These are phyloP conservation scores for Solanum sejunctum DNA, from an alignment of 257 asterid species.

Conservation along the genomic window DNA sequence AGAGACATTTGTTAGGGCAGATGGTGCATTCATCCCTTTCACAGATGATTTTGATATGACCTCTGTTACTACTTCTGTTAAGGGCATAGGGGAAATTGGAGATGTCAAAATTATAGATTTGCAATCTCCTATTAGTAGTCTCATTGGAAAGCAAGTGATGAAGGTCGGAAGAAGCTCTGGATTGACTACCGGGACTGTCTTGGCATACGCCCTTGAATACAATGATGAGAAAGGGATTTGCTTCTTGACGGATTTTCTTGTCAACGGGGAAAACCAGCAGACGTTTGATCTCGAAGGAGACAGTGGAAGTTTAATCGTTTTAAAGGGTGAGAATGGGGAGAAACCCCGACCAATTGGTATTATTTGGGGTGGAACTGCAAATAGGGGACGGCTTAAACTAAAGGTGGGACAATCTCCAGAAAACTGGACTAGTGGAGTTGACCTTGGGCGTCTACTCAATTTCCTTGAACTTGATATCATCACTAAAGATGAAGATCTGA, in stretches of 20 bases:
- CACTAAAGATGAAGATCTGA: slow-evolving; percentile 52
- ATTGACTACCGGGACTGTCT: slow-evolving; percentile 75
- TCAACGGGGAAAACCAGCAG: slow-evolving; percentile 86
- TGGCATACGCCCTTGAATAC: slow-evolving; percentile 94
- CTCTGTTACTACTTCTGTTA: slow-evolving; percentile 64
- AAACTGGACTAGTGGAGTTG: slow-evolving; percentile 99
- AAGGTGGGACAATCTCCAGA: slow-evolving; percentile 91
- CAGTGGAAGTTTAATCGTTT: slow-evolving; percentile 88
- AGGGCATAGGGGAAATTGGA: slow-evolving; percentile 82
- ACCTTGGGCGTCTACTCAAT: slow-evolving; percentile 92
- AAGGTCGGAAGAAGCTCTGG: slow-evolving; percentile 99
- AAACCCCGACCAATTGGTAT: slow-evolving; percentile 89
- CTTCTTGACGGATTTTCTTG: slow-evolving; percentile 88
- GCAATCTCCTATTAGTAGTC: slow-evolving; percentile 79
- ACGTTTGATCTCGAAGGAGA: slow-evolving; percentile 99
- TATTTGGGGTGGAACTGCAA: slow-evolving; percentile 99
- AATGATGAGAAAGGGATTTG: slow-evolving; percentile 94
- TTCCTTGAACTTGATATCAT: slow-evolving; percentile 91
- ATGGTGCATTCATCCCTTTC: slow-evolving; percentile 92
- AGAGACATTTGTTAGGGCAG: slow-evolving; percentile 97
- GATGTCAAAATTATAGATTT: slow-evolving; percentile 64
- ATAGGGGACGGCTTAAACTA: slow-evolving; percentile 81
- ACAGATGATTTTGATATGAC: slow-evolving; percentile 70
- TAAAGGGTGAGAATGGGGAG: slow-evolving; percentile 50
- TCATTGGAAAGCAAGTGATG: slow-evolving; percentile 73